These are phyloP conservation scores for Xylaria sp. DNA, from an alignment of 2,329 filamentous ascomycete species.

Conservation along the genomic window DNA sequence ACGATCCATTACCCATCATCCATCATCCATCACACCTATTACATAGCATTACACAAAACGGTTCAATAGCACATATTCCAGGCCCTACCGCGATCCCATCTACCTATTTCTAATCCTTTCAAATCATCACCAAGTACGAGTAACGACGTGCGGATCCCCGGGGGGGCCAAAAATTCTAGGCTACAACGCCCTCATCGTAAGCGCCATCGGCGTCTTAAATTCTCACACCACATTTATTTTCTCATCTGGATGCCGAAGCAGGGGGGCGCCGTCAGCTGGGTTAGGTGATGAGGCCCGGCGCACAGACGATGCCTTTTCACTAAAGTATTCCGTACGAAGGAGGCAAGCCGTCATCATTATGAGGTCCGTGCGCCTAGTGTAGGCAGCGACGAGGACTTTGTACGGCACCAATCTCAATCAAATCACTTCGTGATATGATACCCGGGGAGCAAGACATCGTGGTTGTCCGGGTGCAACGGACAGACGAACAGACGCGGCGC, in stretches of 20 bases:
- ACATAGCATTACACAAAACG: too few relatives aligned
- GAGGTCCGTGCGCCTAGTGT: neutral
- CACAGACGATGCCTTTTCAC: neutral
- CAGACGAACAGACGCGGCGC: neutral
- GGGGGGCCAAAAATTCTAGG: neutral
- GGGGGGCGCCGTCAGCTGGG: neutral
- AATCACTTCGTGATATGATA: too few relatives aligned
- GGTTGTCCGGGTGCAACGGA: neutral
- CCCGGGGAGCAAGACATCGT: neutral
- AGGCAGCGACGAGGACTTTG: neutral
- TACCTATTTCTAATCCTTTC: too few relatives aligned
- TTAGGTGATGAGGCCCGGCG: neutral
- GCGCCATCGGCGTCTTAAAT: neutral
- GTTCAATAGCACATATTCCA: too few relatives aligned
- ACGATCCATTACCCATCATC: too few relatives aligned
- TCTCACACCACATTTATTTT: neutral
- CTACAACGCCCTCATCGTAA: neutral
- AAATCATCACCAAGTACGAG: too few relatives aligned
- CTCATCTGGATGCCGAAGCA: neutral
- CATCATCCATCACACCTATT: too few relatives aligned
- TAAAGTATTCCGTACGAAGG: too few relatives aligned
- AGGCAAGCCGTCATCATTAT: too few relatives aligned
- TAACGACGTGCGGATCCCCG: slow-evolving; percentile 3
- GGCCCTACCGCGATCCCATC: too few relatives aligned
- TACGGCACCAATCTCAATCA: too few relatives aligned